Base-by-base conservation (phyloP, 257 asterid genomes). In the Ehretia macrophylla region DNA sequence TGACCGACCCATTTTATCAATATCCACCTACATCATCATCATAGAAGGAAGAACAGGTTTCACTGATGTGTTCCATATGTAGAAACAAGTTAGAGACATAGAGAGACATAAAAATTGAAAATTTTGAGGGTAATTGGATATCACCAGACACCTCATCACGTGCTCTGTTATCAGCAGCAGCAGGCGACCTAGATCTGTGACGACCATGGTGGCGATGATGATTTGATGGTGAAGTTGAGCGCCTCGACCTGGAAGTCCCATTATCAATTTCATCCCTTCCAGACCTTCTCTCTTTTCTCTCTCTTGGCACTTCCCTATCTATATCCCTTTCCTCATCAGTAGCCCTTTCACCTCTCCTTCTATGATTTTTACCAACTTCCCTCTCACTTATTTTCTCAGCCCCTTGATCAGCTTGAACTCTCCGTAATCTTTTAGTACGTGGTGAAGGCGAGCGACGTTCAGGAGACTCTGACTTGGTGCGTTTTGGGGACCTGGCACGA, bases 91-190 rank as follows among this genome's bases (percentile, higher is more conserved):
- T 3, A 27, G 35, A 27, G 35, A 27, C 35, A 6, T 27, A 6
- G 4, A 27, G 3, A 27, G 35, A 27, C 35, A 27, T 1, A 27
- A 13, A 19, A 49, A 5, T 13, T 10, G 47, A 66, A 67, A 22
- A 32, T 55, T 39, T 62, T 67, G 75, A 65, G 66, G 57, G 57
- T 11, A 16, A 21, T 20, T 67, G 81, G 75, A 79, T 86, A 81
- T 86, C 90, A 86, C 85, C 87, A 79, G 89, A 80, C 81, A 93
- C 99, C 99, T 89, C 90, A 69, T 83, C 76, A 68, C 62, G 93
- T 55, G 77, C 78, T 75, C 94, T 76, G 44, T 72, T 72, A 64
- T 77, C 85, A 55, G 79, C 77, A 56, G 62, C 66, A 62, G 64
- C 35, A 55, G 95, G 96, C 14, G 98, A 88, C 66, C 81, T 78